Evolutionary conservation across 495 filamentous ascomycete genomes (phyloP).

Genomic region (Penicillium alfredii): DNA sequence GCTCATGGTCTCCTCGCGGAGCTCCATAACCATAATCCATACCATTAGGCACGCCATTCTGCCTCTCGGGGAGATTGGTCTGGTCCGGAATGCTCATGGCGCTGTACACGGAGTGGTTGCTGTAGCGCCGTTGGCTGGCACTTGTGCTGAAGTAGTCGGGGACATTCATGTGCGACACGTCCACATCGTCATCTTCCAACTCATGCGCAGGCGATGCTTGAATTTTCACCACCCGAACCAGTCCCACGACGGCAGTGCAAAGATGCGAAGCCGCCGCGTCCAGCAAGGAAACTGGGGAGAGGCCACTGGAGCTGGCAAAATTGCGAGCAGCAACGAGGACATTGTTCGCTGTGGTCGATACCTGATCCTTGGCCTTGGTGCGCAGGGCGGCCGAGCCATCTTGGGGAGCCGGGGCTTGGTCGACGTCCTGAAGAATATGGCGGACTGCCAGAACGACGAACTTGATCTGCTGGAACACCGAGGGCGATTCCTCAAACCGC

Average conservation of each 20-base stretch:
- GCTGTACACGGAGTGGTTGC: constrained; percentile 50
- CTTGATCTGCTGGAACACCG: constrained; percentile 75
- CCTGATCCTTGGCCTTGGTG: constrained; percentile 65
- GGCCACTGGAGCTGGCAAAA: constrained; percentile 68
- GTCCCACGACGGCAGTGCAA: constrained; percentile 74
- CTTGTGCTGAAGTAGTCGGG: constrained; percentile 46
- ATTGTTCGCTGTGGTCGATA: constrained; percentile 91
- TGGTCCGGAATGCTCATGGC: constrained; percentile 44
- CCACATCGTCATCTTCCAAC: constrained; percentile 58
- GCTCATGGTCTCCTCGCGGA: constrained; percentile 46
- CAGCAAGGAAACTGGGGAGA: constrained; percentile 90
- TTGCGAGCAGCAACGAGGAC: constrained; percentile 91
- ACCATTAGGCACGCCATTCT: constrained; percentile 24
- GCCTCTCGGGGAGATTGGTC: constrained; percentile 21
- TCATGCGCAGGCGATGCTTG: constrained; percentile 66
- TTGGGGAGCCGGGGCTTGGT: constrained; percentile 44
- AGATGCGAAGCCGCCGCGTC: constrained; percentile 96
- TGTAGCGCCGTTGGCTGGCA: constrained; percentile 40
- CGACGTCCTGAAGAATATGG: constrained; percentile 72
- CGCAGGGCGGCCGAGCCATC: constrained; percentile 39
- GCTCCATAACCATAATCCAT: constrained; percentile 33
- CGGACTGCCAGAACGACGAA: constrained; percentile 72
- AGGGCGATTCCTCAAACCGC: constrained; percentile 62
- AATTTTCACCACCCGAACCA: constrained; percentile 79
- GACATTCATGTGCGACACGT: constrained; percentile 38